Conservation (phyloP, 257 asterid species). For the Solanum chaucha region DNA sequence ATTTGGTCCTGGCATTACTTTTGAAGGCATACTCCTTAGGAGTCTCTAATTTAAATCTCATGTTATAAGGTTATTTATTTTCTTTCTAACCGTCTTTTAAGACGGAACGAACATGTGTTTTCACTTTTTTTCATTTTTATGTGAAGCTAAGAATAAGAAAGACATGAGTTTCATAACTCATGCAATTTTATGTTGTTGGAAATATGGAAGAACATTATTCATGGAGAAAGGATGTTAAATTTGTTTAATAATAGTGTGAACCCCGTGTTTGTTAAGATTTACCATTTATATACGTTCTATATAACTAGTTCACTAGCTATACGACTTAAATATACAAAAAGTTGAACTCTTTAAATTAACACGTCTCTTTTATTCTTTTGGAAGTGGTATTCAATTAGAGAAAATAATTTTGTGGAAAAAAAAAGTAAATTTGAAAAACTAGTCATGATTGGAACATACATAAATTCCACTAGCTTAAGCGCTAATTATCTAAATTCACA, state of each 20-base stretch:
- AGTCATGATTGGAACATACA: not conserved
- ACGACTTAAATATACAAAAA: not conserved
- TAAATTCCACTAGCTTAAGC: too few relatives aligned
- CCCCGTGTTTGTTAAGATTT: not conserved
- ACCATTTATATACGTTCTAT: not conserved
- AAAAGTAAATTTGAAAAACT: not conserved
- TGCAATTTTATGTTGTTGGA: not conserved
- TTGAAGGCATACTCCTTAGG: constrained; percentile 84
- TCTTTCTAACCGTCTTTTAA: not conserved
- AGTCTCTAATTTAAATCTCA: constrained; percentile 20
- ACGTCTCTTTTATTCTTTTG: not conserved
- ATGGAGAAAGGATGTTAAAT: not conserved
- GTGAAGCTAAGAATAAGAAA: not conserved
- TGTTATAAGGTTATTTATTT: not conserved
- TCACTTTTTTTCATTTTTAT: not conserved
- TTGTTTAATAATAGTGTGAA: not conserved
- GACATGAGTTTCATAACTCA: not conserved
- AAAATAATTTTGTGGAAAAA: not conserved
- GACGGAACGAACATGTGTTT: not conserved
- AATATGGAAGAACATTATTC: not conserved
- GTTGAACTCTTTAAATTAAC: not conserved
- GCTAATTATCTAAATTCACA: not conserved
- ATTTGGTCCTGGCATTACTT: constrained; percentile 88
- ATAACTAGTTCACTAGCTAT: not conserved
- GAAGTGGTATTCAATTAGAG: not conserved